phyloP scores from a whole-genome alignment of 108 stramenopile species.

The Pseudonitzschia pungens region DNA sequence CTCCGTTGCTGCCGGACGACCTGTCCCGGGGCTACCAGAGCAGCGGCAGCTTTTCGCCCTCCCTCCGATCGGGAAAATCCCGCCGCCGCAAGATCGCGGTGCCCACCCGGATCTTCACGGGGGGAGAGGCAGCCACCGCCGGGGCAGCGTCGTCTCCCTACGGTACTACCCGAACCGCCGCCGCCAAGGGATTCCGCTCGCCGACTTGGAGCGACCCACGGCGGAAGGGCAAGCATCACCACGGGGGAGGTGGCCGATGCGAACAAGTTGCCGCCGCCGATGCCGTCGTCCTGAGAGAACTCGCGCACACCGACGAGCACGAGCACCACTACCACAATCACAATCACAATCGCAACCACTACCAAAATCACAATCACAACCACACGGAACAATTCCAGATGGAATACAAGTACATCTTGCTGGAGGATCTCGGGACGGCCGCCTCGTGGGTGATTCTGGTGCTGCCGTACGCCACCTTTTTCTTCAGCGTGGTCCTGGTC shows the following conservation, averaged over 20 bases:
- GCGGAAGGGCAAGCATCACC: background rate
- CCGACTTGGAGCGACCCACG: background rate
- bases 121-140: too few relatives aligned
- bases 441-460: conserved; percentile 72
- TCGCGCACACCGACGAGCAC: conserved; percentile 16
- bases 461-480: conserved; percentile 63
- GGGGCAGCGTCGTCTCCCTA: background rate
- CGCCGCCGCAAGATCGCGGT: background rate
- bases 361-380: conserved; percentile 10
- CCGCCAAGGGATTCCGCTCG: background rate
- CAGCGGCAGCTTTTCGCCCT: background rate
- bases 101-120: background rate
- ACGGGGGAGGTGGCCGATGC: background rate
- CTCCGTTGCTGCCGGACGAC: conserved; percentile 16
- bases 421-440: conserved; percentile 79
- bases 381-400: conserved; percentile 28
- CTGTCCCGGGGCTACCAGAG: conserved; percentile 5
- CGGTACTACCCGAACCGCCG: too few relatives aligned
- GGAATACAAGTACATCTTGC: conserved; percentile 71
- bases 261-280: too few relatives aligned
- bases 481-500: conserved; percentile 53
- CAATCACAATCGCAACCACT: conserved; percentile 3
- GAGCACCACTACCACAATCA: too few relatives aligned
- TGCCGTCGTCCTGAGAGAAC: conserved; percentile 18
- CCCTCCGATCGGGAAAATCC: background rate